phyloP scores from a whole-genome alignment of 495 filamentous ascomycete genomes.

The Tuber indicum region DNA sequence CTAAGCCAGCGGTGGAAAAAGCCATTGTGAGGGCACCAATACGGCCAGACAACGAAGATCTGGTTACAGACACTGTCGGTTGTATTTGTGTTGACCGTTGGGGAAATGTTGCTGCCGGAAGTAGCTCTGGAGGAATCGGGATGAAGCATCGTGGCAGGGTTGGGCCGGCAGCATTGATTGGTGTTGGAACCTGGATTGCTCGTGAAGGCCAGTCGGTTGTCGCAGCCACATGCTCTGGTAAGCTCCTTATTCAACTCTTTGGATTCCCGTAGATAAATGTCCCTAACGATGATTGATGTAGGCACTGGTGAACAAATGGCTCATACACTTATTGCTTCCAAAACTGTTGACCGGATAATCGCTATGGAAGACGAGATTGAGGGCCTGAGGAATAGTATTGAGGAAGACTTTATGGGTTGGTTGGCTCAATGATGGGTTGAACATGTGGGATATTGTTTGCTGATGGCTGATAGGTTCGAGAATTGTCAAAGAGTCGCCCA shows the following conservation, averaged over 20 bases:
- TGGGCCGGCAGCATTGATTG: slow-evolving; percentile 86
- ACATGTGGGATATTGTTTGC: neutral
- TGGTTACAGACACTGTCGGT: slow-evolving; percentile 86
- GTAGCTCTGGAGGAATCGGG: slow-evolving; percentile 96
- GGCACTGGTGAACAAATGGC: slow-evolving; percentile 98
- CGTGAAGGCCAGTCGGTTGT: slow-evolving; percentile 35
- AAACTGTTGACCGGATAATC: slow-evolving; percentile 40
- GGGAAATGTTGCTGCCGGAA: slow-evolving; percentile 90
- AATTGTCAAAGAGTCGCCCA: slow-evolving; percentile 37
- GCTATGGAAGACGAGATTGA: slow-evolving; percentile 35
- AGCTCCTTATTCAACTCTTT: slow-evolving; percentile 1
- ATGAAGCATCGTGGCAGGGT: slow-evolving; percentile 92
- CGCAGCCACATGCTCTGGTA: slow-evolving; percentile 40
- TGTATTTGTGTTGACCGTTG: slow-evolving; percentile 81
- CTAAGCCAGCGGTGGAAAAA: slow-evolving; percentile 23
- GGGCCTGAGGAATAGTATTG: slow-evolving; percentile 35
- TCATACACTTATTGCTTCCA: slow-evolving; percentile 54
- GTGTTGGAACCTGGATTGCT: slow-evolving; percentile 62
- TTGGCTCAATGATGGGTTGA: neutral
- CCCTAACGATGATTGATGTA: slow-evolving; percentile 1
- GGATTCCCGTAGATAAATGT: neutral
- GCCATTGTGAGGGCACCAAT: slow-evolving; percentile 15
- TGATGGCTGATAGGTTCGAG: slow-evolving; percentile 26
- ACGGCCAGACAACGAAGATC: slow-evolving; percentile 44
- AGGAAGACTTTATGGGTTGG: slow-evolving; percentile 43